Conservation (phyloP, 2,329 filamentous ascomycete species). For the Pseudonectria buxi region DNA sequence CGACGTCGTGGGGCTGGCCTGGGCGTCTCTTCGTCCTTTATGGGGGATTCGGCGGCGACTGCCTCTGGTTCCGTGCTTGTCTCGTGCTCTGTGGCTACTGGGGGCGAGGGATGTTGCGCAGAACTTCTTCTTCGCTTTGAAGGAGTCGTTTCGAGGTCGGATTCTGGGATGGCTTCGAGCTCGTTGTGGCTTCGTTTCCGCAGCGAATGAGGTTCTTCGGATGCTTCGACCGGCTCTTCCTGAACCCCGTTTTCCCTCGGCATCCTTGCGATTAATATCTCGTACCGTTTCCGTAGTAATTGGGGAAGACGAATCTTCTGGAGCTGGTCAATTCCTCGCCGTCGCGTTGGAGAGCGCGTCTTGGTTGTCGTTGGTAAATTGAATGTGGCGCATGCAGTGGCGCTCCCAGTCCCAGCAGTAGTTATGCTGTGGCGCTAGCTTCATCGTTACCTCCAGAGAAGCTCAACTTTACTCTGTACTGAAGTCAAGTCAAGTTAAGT, state of each 20-base stretch:
- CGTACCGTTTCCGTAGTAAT: background rate
- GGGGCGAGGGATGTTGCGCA: conserved; percentile 5
- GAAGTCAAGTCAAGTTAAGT: conserved; percentile 5
- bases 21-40: conserved; percentile 18
- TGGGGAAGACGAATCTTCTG: no score
- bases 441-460: background rate
- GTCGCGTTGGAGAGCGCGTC: conserved; percentile 20
- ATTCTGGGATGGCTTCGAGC: conserved; percentile 19
- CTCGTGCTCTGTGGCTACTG: conserved; percentile 6
- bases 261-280: conserved; percentile 8
- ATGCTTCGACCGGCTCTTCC: conserved; percentile 8
- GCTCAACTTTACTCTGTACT: background rate
- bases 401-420: background rate
- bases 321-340: conserved; percentile 1
- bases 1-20: conserved; percentile 29
- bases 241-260: conserved; percentile 12
- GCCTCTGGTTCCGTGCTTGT: conserved; percentile 17
- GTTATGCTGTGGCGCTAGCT: conserved; percentile 15
- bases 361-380: conserved; percentile 17
- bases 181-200: conserved; percentile 22
- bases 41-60: conserved; percentile 7
- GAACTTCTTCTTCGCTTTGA: conserved; percentile 26
- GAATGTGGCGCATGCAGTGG: conserved; percentile 19
- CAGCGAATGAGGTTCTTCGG: conserved; percentile 8
- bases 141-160: conserved; percentile 23